Evolutionary conservation across 257 asterid genomes (phyloP).

Genomic region (Ajuga chamaepitys): DNA sequence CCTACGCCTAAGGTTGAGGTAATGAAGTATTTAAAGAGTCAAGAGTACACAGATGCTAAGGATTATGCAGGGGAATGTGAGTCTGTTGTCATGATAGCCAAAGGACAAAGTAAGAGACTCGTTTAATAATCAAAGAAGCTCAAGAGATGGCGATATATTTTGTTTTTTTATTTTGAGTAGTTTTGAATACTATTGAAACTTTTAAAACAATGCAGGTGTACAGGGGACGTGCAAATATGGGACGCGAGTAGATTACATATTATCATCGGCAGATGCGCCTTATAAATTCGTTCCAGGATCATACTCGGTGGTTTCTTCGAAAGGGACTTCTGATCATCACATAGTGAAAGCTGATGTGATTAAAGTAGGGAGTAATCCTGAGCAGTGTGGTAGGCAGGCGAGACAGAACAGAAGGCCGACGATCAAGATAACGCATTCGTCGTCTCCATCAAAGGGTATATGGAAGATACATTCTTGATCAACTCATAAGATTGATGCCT

Average conservation of each 20-base stretch:
- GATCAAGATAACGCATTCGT: constrained; percentile 50
- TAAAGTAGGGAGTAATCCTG: constrained; percentile 28
- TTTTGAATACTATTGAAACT: not conserved
- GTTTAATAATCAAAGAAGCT: too few relatives aligned
- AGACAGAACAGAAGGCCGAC: constrained; percentile 37
- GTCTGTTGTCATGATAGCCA: constrained; percentile 91
- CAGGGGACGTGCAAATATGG: constrained; percentile 98
- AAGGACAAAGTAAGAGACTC: constrained; percentile 72
- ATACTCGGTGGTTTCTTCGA: constrained; percentile 78
- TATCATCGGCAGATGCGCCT: constrained; percentile 56
- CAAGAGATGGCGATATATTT: not conserved
- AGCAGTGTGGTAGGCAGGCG: constrained; percentile 21
- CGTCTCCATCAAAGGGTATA: constrained; percentile 56
- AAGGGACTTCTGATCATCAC: constrained; percentile 98
- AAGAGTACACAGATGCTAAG: constrained; percentile 72
- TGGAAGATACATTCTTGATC: constrained; percentile 52
- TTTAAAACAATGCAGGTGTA: constrained; percentile 46
- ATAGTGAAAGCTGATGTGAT: constrained; percentile 81
- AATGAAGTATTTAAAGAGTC: constrained; percentile 66
- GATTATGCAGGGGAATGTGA: constrained; percentile 90
- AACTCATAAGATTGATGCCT: too few relatives aligned
- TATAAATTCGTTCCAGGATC: constrained; percentile 82
- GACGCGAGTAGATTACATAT: constrained; percentile 76
- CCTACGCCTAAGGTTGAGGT: constrained; percentile 81
- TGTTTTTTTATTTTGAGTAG: not conserved